Percentiles rank a stretch among this genome's conserved stretches.
phyloP scores from a whole-genome alignment of 371 early-diverging fungal species.

The Apophysomyces sp. region DNA sequence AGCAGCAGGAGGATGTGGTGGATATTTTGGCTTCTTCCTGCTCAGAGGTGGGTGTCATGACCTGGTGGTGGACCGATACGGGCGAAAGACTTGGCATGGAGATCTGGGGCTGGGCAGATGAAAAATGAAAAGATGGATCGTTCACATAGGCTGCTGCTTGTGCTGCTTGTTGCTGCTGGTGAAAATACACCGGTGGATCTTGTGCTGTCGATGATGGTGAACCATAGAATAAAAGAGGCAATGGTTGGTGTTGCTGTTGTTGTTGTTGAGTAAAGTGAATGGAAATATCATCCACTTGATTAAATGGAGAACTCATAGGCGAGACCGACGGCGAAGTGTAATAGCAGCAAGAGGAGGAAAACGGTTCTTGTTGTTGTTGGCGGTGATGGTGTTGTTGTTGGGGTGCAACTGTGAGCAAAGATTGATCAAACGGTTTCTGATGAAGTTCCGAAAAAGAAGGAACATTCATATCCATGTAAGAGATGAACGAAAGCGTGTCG shows the following conservation, averaged over 20 bases:
- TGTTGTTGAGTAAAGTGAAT: background rate
- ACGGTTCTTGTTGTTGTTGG: too few species aligned
- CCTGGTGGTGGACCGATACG: background rate
- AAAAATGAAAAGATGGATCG: background rate
- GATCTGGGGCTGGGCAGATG: background rate
- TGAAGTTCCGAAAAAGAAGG: conserved; percentile 16
- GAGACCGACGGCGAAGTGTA: background rate
- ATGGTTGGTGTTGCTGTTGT: too few species aligned
- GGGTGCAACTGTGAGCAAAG: background rate
- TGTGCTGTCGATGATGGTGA: background rate
- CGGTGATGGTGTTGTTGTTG: background rate
- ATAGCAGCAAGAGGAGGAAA: background rate
- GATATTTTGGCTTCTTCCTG: background rate
- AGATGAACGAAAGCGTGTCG: background rate
- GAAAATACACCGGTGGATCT: background rate
- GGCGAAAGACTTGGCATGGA: background rate
- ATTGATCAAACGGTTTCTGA: conserved; percentile 11
- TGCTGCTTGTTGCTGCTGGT: background rate
- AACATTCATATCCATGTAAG: conserved; percentile 4
- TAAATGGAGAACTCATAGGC: background rate
- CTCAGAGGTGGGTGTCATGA: background rate
- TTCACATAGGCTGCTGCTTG: background rate
- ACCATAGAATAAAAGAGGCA: background rate
- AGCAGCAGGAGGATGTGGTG: background rate
- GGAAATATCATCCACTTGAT: background rate